Base-by-base conservation (phyloP, 129 eudicot genomes). In the Lactuca saligna region DNA sequence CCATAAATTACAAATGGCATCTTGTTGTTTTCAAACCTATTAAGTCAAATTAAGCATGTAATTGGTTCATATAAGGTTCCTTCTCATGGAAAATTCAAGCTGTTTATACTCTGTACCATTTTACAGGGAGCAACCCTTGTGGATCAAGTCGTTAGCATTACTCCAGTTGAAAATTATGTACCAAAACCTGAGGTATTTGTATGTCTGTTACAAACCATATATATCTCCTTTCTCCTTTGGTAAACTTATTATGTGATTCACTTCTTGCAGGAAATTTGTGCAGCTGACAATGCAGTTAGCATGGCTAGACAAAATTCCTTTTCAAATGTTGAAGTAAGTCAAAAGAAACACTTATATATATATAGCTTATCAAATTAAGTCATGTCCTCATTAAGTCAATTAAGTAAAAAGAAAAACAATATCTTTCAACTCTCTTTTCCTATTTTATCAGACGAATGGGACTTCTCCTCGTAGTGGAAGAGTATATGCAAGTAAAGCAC, bases 91-190 rank as follows among this genome's bases (percentile, higher is more conserved):
- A 46, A 17, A 31, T 61, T 34, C 9, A 71, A 16, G 35, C 70
- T 44, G 16, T 50, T 20, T 49, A 17, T 50, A 8, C 73, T 41
- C 3, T 75, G 63, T 78, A 65, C 61, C 7, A 49, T 29, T 66
- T 70, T 82, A 44, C 88, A 93, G 99, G 99, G 99, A 69, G 99
- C 99, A 66, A 89, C 95, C 42, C 83, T 93, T 12, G 95, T 93
- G 49, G 99, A 93, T 73, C 97, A 91, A 84, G 84, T 89, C 71
- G 99, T 93, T 44, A 80, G 75, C 72, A 89, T 93, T 49, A 71
- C 83, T 54, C 78, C 80, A 57, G 91, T 82, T 16, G 97, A 86
- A 70, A 85, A 89, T 81, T 93, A 88, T 78, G 88, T 85, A 29
- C 88, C 80, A 14, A 79, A 83, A 62, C 58, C 86, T 42, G 80